Evolutionary conservation across 768 basidiomycete species (phyloP), one percentile per base, ranked within the genome.

Genomic region (Lactarius pseudohatsudake): DNA sequence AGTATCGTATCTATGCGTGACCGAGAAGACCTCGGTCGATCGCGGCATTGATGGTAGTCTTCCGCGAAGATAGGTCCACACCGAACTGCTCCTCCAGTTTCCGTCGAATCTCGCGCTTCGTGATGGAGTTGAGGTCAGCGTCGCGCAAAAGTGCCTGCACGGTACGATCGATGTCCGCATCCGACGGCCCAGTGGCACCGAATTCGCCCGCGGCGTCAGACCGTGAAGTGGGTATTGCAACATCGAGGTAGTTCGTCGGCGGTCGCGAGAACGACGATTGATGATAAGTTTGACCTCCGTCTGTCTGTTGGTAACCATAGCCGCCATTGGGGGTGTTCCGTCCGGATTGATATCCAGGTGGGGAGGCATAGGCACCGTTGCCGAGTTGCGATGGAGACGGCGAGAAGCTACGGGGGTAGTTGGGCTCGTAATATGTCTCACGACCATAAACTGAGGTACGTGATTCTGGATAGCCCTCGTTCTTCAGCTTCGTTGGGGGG

Each of bases 31-130:
- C 80, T 62, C 86, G 80, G 73, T 94, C 91, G 69, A 95, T 93
- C 16, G 86, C 83, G 57, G 85, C 81, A 70, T 94, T 95, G 76
- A 95, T 92, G 32, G 81, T 80, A 32, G 80, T 79, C 77, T 94
- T 92, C 64, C 88, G 84, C 28, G 85, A 70, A 15, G 85, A 84
- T 65, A 98, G 77, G 75, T 91, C 91, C 79, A 88, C 85, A 40
- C 89, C 89, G 74, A 90, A 97, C 67, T 82, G 83, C 66, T 86
- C 86, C 77, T 98, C 96, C 41, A 99, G 80, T 73, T 87, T 85
- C 64, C 87, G 82, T 45, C 96, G 85, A 59, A 99, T 89, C 71
- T 89, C 91, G 71, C 96, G 87, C 80, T 98, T 98, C 60, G 96
- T 98, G 65, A 97, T 83, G 13, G 86, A 86, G 74, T 94, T 93